These are phyloP conservation scores for Candida fluviatilis DNA, from an alignment of 805 yeast genomes.

Conservation along the genomic window DNA sequence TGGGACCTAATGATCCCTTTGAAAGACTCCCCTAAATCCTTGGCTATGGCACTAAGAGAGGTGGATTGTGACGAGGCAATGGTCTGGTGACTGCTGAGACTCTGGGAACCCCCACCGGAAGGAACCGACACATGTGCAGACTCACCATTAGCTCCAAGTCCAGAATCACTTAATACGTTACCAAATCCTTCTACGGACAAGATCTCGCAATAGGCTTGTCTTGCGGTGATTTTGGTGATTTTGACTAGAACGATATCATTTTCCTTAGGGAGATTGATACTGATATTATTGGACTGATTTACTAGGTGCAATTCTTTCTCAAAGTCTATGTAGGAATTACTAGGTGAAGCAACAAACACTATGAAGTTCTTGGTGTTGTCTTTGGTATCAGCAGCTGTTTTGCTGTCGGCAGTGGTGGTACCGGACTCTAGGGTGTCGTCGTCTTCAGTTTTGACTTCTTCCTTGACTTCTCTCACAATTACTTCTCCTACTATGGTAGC, in stretches of 20 bases:
- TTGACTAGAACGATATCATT: constrained; percentile 78
- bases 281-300: constrained; percentile 19
- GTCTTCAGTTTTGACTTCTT: constrained; percentile 12
- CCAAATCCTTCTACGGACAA: constrained; percentile 59
- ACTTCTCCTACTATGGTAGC: constrained; percentile 66
- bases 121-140: constrained; percentile 35
- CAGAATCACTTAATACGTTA: constrained; percentile 54
- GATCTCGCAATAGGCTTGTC: constrained; percentile 79
- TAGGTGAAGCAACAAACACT: constrained; percentile 27
- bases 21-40: constrained; percentile 83
- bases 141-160: constrained; percentile 56
- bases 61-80: constrained; percentile 41
- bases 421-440: too few relatives aligned
- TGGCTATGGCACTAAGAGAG: constrained; percentile 34
- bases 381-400: too few relatives aligned
- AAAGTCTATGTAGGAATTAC: constrained; percentile 22
- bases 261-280: constrained; percentile 67
- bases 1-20: constrained; percentile 82
- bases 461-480: constrained; percentile 19
- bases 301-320: constrained; percentile 12
- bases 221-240: constrained; percentile 60
- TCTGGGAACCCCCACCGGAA: constrained; percentile 53
- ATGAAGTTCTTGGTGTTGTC: constrained; percentile 18
- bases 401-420: too few relatives aligned
- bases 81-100: constrained; percentile 28